Percentiles rank a stretch among this genome's conserved stretches.
phyloP scores from a whole-genome alignment of 2,329 filamentous ascomycete species.

The Colletotrichum endophyticum region DNA sequence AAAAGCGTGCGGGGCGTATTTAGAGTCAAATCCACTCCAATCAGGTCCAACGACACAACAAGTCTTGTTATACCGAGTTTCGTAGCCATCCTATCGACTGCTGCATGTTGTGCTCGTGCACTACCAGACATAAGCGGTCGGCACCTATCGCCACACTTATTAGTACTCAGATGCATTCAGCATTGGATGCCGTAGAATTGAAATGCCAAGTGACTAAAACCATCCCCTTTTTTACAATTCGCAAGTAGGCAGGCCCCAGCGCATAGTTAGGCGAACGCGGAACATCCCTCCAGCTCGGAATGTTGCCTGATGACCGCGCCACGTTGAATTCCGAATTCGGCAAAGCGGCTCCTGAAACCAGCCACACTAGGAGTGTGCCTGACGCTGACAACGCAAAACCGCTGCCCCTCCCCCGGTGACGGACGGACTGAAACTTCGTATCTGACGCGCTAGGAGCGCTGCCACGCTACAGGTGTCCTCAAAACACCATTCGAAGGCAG shows the following conservation, averaged over 20 bases:
- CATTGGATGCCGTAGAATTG: background rate
- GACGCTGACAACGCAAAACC: background rate
- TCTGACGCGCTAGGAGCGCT: conserved; percentile 2
- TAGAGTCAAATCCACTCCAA: too few relatives aligned
- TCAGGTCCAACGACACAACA: too few relatives aligned
- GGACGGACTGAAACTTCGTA: conserved; percentile 5
- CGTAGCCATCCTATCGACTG: too few relatives aligned
- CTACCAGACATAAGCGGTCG: background rate
- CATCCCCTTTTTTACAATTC: background rate
- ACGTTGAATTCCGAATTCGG: background rate
- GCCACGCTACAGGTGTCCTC: background rate
- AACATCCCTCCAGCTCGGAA: background rate
- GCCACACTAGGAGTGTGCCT: conserved; percentile 8
- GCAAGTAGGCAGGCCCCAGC: background rate
- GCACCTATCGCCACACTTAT: background rate
- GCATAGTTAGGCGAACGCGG: background rate
- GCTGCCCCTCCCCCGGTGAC: background rate
- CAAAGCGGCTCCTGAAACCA: conserved; percentile 19
- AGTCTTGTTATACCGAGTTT: too few relatives aligned
- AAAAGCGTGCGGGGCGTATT: background rate
- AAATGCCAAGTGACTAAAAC: background rate
- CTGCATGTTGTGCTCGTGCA: too few relatives aligned
- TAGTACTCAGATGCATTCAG: background rate
- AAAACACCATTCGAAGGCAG: background rate
- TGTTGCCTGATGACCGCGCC: background rate